Base-by-base conservation (phyloP, 306 rosid genomes). In the Trichosanthes truncata region DNA sequence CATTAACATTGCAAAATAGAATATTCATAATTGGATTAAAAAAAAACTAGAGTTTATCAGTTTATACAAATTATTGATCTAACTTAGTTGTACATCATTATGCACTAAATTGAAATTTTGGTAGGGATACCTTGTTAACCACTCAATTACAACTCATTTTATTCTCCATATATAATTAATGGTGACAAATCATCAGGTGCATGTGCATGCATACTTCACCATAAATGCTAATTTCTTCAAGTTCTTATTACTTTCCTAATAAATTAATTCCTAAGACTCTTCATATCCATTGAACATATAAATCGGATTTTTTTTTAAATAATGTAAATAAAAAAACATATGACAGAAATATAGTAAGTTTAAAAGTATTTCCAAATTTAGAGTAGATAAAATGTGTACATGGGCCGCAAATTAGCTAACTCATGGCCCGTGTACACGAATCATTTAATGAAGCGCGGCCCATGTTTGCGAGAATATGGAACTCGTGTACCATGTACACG, bases 71-170 rank as follows among this genome's bases (percentile, higher is more conserved):
- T 33, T 17, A 33, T 63, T 63, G 23, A 36, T 35, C 46, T 17
- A 63, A 63, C 45, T 18, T 65, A 18, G 26, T 69, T 69, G 55
- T 69, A 41, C 76, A 71, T 23, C 3, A 71, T 71, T 43, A 43
- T 10, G 56, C 21, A 21, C 4, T n/a, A 21, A 40, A 68, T 81
- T 25, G 57, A 78, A 59, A 72, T 38, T 82, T 48, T 49, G 76
- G 77, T 66, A 60, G n/a, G 38, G 57, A 63, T 81, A 60, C 36
- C 66, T 77, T 76, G 68, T 82, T 67, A 46, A 56, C 49, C 41
- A 79, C 48, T 46, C 77, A 26, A 13, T 57, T 45, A 82, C 83
- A 82, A 60, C 86, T 84, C 86, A 80, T 73, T 48, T 31, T 55
- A 74, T 78, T 61, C 60, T 80, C 79, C 63, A 14, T 40, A 9